These are phyloP conservation scores for Myriangium duriaei DNA, from an alignment of 2,329 filamentous ascomycete genomes.

Conservation along the genomic window DNA sequence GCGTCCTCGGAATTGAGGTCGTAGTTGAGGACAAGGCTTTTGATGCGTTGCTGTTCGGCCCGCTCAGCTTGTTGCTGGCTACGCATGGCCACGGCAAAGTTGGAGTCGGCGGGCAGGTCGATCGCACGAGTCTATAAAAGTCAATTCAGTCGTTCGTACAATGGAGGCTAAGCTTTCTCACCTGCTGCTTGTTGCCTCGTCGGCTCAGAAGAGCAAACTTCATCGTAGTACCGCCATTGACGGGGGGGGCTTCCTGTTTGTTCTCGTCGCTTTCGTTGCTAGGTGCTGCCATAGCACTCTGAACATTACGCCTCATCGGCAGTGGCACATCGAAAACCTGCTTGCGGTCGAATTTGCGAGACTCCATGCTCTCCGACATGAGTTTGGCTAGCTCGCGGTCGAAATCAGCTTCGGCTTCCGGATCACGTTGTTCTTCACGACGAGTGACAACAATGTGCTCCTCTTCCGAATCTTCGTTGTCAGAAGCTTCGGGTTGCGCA, in stretches of 20 bases:
- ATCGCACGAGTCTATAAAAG: constrained; percentile 66
- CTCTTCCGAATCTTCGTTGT: constrained; percentile 48
- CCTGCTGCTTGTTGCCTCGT: constrained; percentile 89
- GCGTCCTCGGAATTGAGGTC: constrained; percentile 70
- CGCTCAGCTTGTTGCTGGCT: constrained; percentile 88
- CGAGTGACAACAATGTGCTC: constrained; percentile 87
- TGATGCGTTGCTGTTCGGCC: constrained; percentile 96
- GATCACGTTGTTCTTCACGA: constrained; percentile 79
- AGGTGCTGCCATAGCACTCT: constrained; percentile 21
- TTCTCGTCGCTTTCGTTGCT: constrained; percentile 31
- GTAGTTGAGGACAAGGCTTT: constrained; percentile 92
- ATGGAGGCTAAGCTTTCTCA: too few relatives aligned
- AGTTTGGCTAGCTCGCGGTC: constrained; percentile 96
- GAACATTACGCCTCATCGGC: constrained; percentile 60
- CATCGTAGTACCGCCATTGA: constrained; percentile 53
- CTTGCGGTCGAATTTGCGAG: constrained; percentile 90
- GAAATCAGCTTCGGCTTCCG: constrained; percentile 91
- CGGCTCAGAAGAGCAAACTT: constrained; percentile 94
- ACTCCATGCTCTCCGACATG: constrained; percentile 95
- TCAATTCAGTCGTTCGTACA: constrained; percentile 16
- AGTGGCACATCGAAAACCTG: constrained; percentile 90
- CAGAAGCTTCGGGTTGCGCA: constrained; percentile 31
- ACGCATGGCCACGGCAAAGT: constrained; percentile 91
- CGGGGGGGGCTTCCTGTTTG: constrained; percentile 19
- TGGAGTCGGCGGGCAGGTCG: constrained; percentile 79